Percentiles rank a stretch among this genome's conserved stretches.
These are phyloP conservation scores for Colletotrichum liaoningense DNA, from an alignment of 2,329 filamentous ascomycete species.

Conservation along the genomic window DNA sequence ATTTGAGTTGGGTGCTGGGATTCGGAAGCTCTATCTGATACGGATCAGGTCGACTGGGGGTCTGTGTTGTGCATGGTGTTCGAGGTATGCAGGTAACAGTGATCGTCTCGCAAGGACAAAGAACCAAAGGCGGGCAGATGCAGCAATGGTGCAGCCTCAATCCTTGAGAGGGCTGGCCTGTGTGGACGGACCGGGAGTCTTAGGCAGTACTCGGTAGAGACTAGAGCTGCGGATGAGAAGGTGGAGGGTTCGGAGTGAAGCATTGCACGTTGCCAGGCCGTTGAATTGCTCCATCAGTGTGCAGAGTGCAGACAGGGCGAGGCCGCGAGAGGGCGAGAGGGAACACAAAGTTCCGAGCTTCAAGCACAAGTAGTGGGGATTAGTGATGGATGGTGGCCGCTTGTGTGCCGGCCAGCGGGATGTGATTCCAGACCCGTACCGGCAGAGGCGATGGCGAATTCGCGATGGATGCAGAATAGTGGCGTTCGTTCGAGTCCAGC, in stretches of 20 bases:
- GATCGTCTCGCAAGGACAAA: constrained; percentile 19
- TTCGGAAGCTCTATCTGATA: constrained; percentile 25
- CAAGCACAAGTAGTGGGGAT: constrained; percentile 10
- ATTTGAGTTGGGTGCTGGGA: neutral
- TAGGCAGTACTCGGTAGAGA: neutral
- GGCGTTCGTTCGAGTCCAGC: constrained; percentile 24
- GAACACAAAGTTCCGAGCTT: constrained; percentile 15
- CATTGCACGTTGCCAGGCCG: constrained; percentile 25
- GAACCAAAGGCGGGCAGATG: constrained; percentile 29
- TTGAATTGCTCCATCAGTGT: constrained; percentile 22
- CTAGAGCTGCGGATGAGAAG: constrained; percentile 12
- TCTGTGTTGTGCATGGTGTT: constrained; percentile 32
- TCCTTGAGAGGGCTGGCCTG: constrained; percentile 4
- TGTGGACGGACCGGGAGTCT: neutral
- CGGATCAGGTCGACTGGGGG: constrained; percentile 22
- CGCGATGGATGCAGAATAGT: constrained; percentile 22
- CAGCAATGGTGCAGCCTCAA: constrained; percentile 29
- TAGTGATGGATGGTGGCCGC: constrained; percentile 29
- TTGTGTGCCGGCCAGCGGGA: constrained; percentile 31
- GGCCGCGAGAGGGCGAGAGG: constrained; percentile 6
- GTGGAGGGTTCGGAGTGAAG: neutral
- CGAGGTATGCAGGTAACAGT: constrained; percentile 7
- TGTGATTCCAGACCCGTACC: constrained; percentile 30
- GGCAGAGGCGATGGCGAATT: constrained; percentile 17
- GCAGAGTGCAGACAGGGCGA: constrained; percentile 28